Percentiles rank a stretch among this genome's conserved stretches.
phyloP scores from a whole-genome alignment of 1,284 basidiomycete genomes.

The Cryptococcus hybrid region DNA sequence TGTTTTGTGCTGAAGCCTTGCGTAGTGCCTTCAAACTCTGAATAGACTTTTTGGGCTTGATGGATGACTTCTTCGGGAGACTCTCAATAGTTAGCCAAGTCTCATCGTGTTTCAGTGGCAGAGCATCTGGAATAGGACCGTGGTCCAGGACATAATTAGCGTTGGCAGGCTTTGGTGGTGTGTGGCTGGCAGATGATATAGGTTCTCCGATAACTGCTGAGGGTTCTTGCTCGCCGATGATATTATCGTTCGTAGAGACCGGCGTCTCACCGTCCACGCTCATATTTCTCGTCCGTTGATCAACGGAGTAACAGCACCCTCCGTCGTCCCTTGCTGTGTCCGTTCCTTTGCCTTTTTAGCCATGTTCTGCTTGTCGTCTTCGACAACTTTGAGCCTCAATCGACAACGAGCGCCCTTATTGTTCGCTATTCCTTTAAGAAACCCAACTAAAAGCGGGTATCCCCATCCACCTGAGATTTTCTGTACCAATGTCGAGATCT shows the following conservation, averaged over 20 bases:
- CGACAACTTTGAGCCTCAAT: slow-evolving; percentile 67
- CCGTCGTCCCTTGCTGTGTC: slow-evolving; percentile 9
- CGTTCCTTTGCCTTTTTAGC: slow-evolving; percentile 37
- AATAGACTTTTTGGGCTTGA: slow-evolving; percentile 1
- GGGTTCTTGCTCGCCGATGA: not conserved
- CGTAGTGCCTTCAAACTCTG: no score
- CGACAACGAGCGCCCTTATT: slow-evolving; percentile 68
- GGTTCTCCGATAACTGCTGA: no score
- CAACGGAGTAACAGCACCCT: slow-evolving; percentile 17
- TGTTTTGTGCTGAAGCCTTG: not conserved
- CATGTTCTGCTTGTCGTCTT: slow-evolving; percentile 73
- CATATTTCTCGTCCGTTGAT: slow-evolving; percentile 1
- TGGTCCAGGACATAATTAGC: slow-evolving; percentile 11
- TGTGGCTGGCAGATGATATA: no score
- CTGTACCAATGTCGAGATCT: slow-evolving; percentile 80
- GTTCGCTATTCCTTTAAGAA: slow-evolving; percentile 68
- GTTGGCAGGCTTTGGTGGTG: no score
- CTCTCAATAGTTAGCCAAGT: slow-evolving; percentile 43
- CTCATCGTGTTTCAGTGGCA: slow-evolving; percentile 35
- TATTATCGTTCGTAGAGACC: no score
- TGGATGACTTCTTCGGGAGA: slow-evolving; percentile 3
- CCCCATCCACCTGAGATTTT: slow-evolving; percentile 89
- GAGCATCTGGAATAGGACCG: slow-evolving; percentile 23
- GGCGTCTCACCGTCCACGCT: not conserved
- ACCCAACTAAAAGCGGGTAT: slow-evolving; percentile 83